Evolutionary conservation across 164 flowering plant species (phyloP).

Genomic region (Berberis thunbergii): DNA sequence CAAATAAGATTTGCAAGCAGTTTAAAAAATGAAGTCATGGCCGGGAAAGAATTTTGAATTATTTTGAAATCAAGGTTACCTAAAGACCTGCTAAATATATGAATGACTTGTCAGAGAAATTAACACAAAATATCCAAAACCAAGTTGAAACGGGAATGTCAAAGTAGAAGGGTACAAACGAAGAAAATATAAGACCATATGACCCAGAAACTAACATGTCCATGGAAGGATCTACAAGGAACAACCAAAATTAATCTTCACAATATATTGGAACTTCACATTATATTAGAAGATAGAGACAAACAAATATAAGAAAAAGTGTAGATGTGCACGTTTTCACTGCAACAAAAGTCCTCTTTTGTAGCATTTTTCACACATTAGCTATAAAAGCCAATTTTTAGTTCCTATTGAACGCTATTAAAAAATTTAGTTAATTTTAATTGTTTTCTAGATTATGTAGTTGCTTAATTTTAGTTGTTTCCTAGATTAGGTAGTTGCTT

Average conservation of each 20-base stretch:
- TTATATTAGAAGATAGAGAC: too few relatives aligned
- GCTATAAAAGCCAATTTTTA: too few relatives aligned
- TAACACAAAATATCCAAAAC: constrained; percentile 61
- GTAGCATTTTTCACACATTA: too few relatives aligned
- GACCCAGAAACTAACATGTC: constrained; percentile 70
- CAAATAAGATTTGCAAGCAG: neutral
- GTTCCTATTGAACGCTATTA: too few relatives aligned
- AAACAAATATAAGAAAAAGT: too few relatives aligned
- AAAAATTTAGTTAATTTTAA: too few relatives aligned
- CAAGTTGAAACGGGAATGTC: constrained; percentile 89
- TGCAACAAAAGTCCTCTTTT: too few relatives aligned
- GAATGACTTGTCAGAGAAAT: constrained; percentile 87
- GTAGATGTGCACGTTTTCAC: too few relatives aligned
- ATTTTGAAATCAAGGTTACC: constrained; percentile 31
- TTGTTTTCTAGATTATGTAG: too few relatives aligned
- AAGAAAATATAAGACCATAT: constrained; percentile 82
- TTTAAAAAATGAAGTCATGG: neutral
- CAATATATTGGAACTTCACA: neutral
- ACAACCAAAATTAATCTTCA: neutral
- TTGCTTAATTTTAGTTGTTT: too few relatives aligned
- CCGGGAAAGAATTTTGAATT: constrained; percentile 16
- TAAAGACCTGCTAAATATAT: constrained; percentile 95
- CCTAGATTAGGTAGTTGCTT: too few relatives aligned
- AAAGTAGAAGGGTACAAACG: constrained; percentile 81
- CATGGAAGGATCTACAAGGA: constrained; percentile 52